phyloP scores from a whole-genome alignment of 805 yeast genomes.

The Cyberlindnera bimundalis region DNA sequence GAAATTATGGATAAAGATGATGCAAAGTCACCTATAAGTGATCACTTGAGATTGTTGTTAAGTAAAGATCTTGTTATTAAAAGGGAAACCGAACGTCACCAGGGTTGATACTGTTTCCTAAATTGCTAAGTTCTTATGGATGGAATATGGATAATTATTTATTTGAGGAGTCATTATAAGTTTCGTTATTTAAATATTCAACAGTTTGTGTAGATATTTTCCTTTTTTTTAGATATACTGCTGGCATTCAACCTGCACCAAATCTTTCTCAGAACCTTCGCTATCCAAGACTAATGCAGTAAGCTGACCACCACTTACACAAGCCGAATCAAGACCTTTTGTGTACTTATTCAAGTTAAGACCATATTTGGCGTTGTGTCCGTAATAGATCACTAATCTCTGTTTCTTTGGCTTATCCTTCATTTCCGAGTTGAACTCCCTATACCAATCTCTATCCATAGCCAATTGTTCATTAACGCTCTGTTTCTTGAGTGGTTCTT shows the following conservation, averaged over 20 bases:
- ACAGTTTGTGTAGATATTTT: no score
- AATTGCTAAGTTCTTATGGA: no score
- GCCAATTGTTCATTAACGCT: constrained; percentile 58
- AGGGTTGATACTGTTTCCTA: no score
- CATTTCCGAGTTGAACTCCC: constrained; percentile 25
- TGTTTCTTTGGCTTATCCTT: constrained; percentile 26
- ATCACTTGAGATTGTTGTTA: constrained; percentile 57
- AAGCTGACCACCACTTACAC: constrained; percentile 71
- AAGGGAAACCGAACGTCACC: constrained; percentile 43
- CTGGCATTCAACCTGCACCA: constrained; percentile 18
- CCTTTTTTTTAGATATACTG: background rate
- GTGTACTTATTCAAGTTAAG: constrained; percentile 61
- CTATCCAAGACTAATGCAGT: constrained; percentile 44
- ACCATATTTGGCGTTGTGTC: constrained; percentile 86
- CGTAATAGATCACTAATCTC: constrained; percentile 59
- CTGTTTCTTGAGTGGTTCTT: constrained; percentile 38
- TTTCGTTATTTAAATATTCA: no score
- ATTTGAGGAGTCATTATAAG: no score
- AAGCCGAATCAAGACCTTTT: constrained; percentile 79
- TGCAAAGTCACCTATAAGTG: constrained; percentile 33
- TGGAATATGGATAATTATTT: background rate
- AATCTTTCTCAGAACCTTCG: constrained; percentile 7
- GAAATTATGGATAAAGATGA: constrained; percentile 57
- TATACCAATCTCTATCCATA: constrained; percentile 64
- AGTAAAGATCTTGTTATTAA: constrained; percentile 61